Conservation (phyloP, 129 eudicot genomes). For the Helianthus tuberosus region DNA sequence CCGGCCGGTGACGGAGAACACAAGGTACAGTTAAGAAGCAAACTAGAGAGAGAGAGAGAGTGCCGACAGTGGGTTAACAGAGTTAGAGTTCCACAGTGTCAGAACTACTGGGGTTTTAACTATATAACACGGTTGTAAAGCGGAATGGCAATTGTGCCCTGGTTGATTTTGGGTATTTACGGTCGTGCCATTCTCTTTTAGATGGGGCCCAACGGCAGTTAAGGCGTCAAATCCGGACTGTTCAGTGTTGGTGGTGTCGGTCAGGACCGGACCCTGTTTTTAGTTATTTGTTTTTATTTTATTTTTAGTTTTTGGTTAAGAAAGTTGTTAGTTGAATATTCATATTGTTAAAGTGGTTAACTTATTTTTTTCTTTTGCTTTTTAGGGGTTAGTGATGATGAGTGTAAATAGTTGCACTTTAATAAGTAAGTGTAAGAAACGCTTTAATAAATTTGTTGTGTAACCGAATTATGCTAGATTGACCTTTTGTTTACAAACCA, state of each 20-base stretch:
- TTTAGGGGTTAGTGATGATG: slow-evolving; percentile 30
- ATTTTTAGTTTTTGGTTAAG: slow-evolving; percentile 5
- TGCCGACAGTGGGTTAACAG: slow-evolving; percentile 45
- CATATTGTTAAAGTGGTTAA: slow-evolving; percentile 14
- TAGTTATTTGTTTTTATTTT: neutral
- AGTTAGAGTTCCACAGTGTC: slow-evolving; percentile 31
- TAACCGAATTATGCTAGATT: no score
- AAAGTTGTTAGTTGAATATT: slow-evolving; percentile 28
- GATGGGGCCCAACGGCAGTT: slow-evolving; percentile 65
- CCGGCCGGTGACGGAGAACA: slow-evolving; percentile 47
- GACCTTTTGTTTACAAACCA: neutral
- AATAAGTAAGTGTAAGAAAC: neutral
- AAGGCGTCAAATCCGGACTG: slow-evolving; percentile 63
- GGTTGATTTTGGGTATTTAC: slow-evolving; percentile 32
- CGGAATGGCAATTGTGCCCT: slow-evolving; percentile 21
- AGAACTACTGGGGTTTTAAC: slow-evolving; percentile 14
- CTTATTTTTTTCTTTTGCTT: slow-evolving; percentile 2
- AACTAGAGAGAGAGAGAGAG: slow-evolving; percentile 1
- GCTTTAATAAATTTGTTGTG: no score
- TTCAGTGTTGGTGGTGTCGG: slow-evolving; percentile 22
- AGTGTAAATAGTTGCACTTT: neutral
- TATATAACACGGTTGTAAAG: slow-evolving; percentile 5
- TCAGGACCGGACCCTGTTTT: neutral
- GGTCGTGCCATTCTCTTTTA: slow-evolving; percentile 42
- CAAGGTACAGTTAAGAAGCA: slow-evolving; percentile 29